These are phyloP conservation scores for Xylaria venustula DNA, from an alignment of 495 filamentous ascomycete species.

Conservation along the genomic window DNA sequence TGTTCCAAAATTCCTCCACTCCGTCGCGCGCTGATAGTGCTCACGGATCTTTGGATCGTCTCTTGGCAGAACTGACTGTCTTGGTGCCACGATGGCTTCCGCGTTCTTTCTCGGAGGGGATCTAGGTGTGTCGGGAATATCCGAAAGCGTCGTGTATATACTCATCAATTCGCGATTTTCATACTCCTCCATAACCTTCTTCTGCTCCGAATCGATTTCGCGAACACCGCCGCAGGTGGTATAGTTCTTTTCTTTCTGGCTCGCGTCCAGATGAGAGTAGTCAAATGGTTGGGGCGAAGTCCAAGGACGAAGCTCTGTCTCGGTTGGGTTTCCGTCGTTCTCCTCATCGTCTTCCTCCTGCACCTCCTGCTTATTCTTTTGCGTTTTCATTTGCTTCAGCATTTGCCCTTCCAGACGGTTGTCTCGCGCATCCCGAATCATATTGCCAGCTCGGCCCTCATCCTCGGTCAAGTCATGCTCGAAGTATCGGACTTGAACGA, in stretches of 20 bases:
- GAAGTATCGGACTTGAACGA: constrained; percentile 72
- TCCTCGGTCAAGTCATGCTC: constrained; percentile 75
- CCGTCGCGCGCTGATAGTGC: constrained; percentile 30
- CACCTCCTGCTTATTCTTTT: constrained; percentile 43
- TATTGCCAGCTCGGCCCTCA: constrained; percentile 63
- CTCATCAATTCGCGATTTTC: constrained; percentile 82
- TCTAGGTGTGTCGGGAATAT: constrained; percentile 74
- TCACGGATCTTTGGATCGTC: constrained; percentile 27
- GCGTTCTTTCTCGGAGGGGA: constrained; percentile 55
- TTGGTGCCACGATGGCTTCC: constrained; percentile 11
- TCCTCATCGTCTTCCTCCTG: constrained; percentile 69
- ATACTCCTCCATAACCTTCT: constrained; percentile 64
- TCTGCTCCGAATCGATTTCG: constrained; percentile 61
- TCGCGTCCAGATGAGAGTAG: constrained; percentile 48
- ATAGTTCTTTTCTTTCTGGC: constrained; percentile 55
- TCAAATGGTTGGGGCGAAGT: constrained; percentile 48
- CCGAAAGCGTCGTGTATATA: constrained; percentile 68
- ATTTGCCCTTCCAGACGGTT: constrained; percentile 76
- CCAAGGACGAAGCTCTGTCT: constrained; percentile 36
- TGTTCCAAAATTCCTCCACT: constrained; percentile 18
- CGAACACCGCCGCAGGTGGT: constrained; percentile 63
- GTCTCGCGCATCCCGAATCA: constrained; percentile 67
- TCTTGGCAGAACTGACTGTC: constrained; percentile 19
- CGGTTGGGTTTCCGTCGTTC: constrained; percentile 23
- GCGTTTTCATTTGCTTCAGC: constrained; percentile 44